Conservation (phyloP, 345 rosid genomes). For the Xanthoceras sorbifolium region DNA sequence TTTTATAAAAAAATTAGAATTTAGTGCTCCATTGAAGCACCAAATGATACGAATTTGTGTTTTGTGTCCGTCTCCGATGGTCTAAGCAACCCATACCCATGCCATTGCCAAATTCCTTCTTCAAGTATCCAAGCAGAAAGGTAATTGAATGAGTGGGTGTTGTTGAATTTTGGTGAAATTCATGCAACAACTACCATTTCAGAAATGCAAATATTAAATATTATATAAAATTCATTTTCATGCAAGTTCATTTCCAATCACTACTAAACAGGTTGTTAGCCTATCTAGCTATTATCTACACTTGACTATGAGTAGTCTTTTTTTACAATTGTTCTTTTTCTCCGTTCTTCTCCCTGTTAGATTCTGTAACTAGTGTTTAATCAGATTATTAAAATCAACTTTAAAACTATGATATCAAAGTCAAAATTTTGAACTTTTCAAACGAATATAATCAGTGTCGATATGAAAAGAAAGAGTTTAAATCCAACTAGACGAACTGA, state of each 20-base stretch:
- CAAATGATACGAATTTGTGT: too few species aligned
- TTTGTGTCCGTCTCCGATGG: too few species aligned
- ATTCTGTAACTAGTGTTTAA: neutral
- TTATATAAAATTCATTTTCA: neutral
- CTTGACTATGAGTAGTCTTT: neutral
- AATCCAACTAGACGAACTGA: neutral
- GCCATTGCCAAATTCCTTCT: conserved; percentile 3
- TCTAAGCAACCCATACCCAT: too few species aligned
- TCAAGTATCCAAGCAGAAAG: neutral
- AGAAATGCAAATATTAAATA: neutral
- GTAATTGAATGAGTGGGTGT: neutral
- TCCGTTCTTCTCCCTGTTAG: neutral
- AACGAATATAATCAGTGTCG: neutral
- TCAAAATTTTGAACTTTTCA: neutral
- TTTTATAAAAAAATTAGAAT: too few species aligned
- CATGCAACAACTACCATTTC: conserved; percentile 8
- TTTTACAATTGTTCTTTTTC: neutral
- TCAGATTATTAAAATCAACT: neutral
- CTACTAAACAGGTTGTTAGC: neutral
- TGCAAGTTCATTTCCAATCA: neutral
- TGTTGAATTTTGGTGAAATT: conserved; percentile 11
- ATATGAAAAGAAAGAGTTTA: too few species aligned
- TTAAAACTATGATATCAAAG: neutral
- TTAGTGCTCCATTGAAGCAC: too few species aligned
- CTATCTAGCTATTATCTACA: neutral